Evolutionary conservation across 1,284 basidiomycete species (phyloP).

Genomic region (Boletellus deceptivus): DNA sequence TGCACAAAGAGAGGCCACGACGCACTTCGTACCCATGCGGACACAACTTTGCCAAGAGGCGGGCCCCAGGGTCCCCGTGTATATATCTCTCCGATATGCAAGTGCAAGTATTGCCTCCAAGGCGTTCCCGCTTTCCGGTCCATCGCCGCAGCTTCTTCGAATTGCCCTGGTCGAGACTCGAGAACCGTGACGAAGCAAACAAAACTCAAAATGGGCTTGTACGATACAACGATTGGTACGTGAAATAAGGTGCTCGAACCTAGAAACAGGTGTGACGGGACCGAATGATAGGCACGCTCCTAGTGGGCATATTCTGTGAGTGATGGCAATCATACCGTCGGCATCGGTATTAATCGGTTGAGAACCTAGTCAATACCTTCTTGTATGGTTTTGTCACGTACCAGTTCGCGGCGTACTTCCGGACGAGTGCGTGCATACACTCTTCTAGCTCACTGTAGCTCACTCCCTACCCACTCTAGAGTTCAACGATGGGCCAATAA

Average conservation of each 20-base stretch:
- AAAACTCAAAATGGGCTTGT: slow-evolving; percentile 12
- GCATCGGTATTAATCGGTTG: not conserved
- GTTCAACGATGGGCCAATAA: slow-evolving; percentile 42
- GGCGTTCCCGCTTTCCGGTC: not conserved
- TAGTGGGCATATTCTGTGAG: slow-evolving; percentile 42
- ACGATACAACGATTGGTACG: slow-evolving; percentile 17
- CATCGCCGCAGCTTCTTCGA: too few relatives aligned
- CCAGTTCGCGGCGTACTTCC: slow-evolving; percentile 46
- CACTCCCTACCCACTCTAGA: slow-evolving; percentile 25
- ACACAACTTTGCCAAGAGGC: not conserved
- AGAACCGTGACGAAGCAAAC: not conserved
- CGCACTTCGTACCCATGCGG: not conserved
- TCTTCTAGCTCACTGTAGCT: not conserved
- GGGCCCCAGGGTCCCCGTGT: not conserved
- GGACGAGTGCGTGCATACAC: slow-evolving; percentile 36
- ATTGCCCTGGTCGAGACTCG: not conserved
- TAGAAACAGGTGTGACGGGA: not conserved
- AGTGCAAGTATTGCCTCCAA: not conserved
- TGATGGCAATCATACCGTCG: not conserved
- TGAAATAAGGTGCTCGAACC: not conserved
- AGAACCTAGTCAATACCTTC: slow-evolving; percentile 45
- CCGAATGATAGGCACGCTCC: slow-evolving; percentile 33
- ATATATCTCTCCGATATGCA: not conserved
- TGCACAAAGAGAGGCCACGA: not conserved
- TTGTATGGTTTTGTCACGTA: slow-evolving; percentile 50